These are phyloP conservation scores for Candida ascalaphidarum DNA, from an alignment of 805 yeast genomes.

Conservation along the genomic window DNA sequence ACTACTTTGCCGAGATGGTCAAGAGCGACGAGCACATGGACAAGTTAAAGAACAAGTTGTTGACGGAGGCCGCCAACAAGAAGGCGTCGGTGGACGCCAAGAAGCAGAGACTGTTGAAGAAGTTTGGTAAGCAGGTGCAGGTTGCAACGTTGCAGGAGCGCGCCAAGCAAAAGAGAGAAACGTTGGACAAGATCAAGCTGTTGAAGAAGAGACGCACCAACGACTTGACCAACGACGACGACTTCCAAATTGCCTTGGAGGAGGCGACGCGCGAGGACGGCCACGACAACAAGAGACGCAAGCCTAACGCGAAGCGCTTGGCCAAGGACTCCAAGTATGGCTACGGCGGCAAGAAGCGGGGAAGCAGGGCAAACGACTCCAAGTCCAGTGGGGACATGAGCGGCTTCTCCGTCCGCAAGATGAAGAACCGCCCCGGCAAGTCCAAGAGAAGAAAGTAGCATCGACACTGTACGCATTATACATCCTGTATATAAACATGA, in stretches of 20 bases:
- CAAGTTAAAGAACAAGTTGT: slow-evolving; percentile 70
- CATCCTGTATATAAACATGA: neutral
- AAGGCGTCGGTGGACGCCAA: slow-evolving; percentile 90
- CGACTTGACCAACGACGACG: slow-evolving; percentile 62
- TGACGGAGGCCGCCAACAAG: slow-evolving; percentile 74
- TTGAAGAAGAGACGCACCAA: slow-evolving; percentile 81
- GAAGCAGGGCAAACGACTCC: slow-evolving; percentile 64
- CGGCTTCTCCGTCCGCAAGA: slow-evolving; percentile 40
- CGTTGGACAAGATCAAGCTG: slow-evolving; percentile 84
- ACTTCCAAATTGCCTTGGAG: slow-evolving; percentile 84
- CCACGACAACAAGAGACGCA: slow-evolving; percentile 38
- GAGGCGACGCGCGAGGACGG: slow-evolving; percentile 66
- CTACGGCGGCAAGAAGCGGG: slow-evolving; percentile 69
- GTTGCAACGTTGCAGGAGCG: slow-evolving; percentile 88
- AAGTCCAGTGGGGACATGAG: slow-evolving; percentile 61
- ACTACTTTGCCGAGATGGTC: slow-evolving; percentile 97
- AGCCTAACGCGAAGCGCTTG: slow-evolving; percentile 56
- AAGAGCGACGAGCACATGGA: slow-evolving; percentile 98
- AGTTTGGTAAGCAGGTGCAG: slow-evolving; percentile 96
- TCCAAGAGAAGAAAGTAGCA: slow-evolving; percentile 38
- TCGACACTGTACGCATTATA: neutral
- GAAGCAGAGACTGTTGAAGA: slow-evolving; percentile 89
- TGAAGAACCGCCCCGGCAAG: slow-evolving; percentile 45
- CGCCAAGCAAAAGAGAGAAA: slow-evolving; percentile 85
- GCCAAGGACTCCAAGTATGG: slow-evolving; percentile 75